Evolutionary conservation across 2,329 filamentous ascomycete species (phyloP).

Genomic region (Colletotrichum musicola): DNA sequence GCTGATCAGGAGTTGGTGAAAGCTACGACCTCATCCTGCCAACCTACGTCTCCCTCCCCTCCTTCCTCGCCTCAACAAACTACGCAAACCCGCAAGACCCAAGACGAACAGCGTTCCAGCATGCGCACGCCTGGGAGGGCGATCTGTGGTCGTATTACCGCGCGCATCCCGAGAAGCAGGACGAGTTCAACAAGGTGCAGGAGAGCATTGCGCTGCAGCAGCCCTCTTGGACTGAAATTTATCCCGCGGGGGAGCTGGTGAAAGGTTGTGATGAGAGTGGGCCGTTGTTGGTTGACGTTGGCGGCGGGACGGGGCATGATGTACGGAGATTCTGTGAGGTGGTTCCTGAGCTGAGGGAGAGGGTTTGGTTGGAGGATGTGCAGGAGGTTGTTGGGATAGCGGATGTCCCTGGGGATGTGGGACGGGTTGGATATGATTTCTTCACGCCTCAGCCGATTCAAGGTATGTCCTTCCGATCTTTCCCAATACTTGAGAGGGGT

Average conservation of each 20-base stretch:
- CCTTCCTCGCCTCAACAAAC: slow-evolving; percentile 2
- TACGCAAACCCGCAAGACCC: slow-evolving; percentile 16
- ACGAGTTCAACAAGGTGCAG: slow-evolving; percentile 20
- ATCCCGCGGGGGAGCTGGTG: neutral
- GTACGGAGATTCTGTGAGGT: neutral
- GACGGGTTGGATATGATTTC: slow-evolving; percentile 49
- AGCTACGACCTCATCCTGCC: slow-evolving; percentile 16
- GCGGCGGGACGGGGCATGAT: slow-evolving; percentile 11
- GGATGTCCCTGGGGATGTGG: neutral
- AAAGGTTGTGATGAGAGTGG: neutral
- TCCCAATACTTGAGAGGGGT: too few relatives aligned
- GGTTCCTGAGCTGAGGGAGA: neutral
- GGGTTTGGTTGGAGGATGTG: slow-evolving; percentile 6
- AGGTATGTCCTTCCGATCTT: neutral
- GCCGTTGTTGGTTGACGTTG: slow-evolving; percentile 14
- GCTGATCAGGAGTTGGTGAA: too few relatives aligned
- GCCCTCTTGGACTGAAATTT: slow-evolving; percentile 3
- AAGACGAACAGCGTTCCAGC: neutral
- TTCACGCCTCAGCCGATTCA: slow-evolving; percentile 52
- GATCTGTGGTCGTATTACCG: slow-evolving; percentile 13
- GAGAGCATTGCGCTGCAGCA: slow-evolving; percentile 7
- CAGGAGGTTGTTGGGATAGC: neutral
- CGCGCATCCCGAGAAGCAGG: slow-evolving; percentile 14
- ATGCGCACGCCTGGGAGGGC: slow-evolving; percentile 12
- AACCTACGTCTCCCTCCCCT: slow-evolving; percentile 1